Conservation (phyloP, 2,329 filamentous ascomycete species). For the Phaeosphaeria sp. region DNA sequence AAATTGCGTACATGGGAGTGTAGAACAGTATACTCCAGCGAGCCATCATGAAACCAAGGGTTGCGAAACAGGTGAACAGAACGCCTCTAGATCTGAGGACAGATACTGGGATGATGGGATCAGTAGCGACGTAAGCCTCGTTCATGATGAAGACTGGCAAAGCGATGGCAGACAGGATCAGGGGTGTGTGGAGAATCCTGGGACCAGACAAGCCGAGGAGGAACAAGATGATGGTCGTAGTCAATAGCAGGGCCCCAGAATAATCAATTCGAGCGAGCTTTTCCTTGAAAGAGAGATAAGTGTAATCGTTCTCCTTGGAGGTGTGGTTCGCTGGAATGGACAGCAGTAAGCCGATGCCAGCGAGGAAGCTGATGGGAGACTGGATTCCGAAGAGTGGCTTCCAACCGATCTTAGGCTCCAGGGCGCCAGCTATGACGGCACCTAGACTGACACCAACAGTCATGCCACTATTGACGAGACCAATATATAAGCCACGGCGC, state of each 20-base stretch:
- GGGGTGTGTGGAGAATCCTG: conserved; percentile 64
- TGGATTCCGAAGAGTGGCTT: conserved; percentile 77
- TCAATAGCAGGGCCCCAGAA: conserved; percentile 65
- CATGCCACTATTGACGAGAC: conserved; percentile 74
- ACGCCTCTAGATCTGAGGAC: conserved; percentile 74
- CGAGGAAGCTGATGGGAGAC: conserved; percentile 66
- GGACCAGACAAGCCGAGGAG: conserved; percentile 73
- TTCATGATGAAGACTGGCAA: conserved; percentile 63
- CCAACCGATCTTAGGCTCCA: conserved; percentile 73
- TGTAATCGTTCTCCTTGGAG: conserved; percentile 45
- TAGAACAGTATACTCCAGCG: conserved; percentile 85
- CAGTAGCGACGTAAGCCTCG: conserved; percentile 67
- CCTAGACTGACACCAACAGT: conserved; percentile 75
- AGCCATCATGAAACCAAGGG: conserved; percentile 79
- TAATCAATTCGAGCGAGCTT: conserved; percentile 77
- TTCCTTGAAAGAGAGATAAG: conserved; percentile 49
- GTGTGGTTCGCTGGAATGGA: conserved; percentile 63
- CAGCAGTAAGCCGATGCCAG: conserved; percentile 68
- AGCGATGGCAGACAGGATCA: conserved; percentile 64
- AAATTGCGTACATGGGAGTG: conserved; percentile 78
- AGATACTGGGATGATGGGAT: conserved; percentile 77
- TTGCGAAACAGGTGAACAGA: conserved; percentile 74
- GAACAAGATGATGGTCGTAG: conserved; percentile 69
- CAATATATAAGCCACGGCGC: conserved; percentile 74
- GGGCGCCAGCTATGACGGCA: conserved; percentile 71